Conservation (phyloP, 148 eudicot genomes). For the Polygonum maritimum region DNA sequence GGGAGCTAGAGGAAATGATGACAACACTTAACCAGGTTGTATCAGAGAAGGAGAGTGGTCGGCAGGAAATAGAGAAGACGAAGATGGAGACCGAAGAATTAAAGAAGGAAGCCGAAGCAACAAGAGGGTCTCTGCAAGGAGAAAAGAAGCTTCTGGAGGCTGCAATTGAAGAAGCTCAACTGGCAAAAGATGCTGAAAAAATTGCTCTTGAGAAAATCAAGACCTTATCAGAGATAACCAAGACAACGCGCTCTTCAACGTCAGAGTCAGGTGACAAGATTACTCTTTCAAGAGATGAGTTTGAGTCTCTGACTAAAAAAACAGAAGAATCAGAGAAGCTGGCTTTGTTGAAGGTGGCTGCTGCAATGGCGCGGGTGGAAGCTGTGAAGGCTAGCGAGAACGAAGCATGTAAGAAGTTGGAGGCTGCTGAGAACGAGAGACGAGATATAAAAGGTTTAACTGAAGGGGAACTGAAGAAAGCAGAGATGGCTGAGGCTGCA, state of each 20-base stretch:
- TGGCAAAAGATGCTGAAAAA: constrained; percentile 41
- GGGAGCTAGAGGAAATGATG: constrained; percentile 44
- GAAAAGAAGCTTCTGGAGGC: constrained; percentile 40
- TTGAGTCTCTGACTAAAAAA: constrained; percentile 57
- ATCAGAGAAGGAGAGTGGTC: constrained; percentile 36
- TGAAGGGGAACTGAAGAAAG: constrained; percentile 57
- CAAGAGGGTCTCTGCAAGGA: constrained; percentile 29
- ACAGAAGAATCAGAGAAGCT: constrained; percentile 41
- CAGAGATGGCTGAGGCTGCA: constrained; percentile 76
- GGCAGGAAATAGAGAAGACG: constrained; percentile 38
- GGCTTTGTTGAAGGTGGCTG: constrained; percentile 42
- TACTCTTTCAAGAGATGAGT: constrained; percentile 45
- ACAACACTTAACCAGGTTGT: constrained; percentile 31
- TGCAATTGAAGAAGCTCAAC: constrained; percentile 38
- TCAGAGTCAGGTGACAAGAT: constrained; percentile 61
- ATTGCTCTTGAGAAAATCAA: constrained; percentile 33
- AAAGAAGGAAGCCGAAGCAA: constrained; percentile 40
- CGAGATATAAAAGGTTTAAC: constrained; percentile 57
- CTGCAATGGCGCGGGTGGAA: constrained; percentile 58
- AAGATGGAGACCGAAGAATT: constrained; percentile 44
- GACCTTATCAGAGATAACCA: constrained; percentile 37
- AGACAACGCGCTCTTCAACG: constrained; percentile 51
- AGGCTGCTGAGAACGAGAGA: constrained; percentile 60
- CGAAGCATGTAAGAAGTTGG: constrained; percentile 66
- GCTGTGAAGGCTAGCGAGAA: constrained; percentile 79